phyloP scores from a whole-genome alignment of 2,329 filamentous ascomycete species.

The Aulographum hederae region DNA sequence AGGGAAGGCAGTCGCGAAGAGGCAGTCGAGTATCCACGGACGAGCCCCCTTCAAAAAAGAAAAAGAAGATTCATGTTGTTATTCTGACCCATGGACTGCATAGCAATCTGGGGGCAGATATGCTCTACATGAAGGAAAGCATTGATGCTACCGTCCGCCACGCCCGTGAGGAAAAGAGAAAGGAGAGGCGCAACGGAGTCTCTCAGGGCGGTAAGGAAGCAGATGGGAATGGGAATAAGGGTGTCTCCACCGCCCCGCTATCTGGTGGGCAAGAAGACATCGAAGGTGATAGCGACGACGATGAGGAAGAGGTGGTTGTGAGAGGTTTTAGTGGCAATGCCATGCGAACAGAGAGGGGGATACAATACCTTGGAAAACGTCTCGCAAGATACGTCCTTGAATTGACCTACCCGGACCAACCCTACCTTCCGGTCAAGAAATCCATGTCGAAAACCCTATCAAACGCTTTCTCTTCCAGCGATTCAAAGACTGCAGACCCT shows the following conservation, averaged over 20 bases:
- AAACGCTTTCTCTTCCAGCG: slow-evolving; percentile 24
- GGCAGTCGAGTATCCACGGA: slow-evolving; percentile 2
- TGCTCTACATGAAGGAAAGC: slow-evolving; percentile 94
- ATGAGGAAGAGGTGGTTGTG: slow-evolving; percentile 74
- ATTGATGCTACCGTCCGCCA: slow-evolving; percentile 71
- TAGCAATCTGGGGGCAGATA: slow-evolving; percentile 87
- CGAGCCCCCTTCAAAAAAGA: slow-evolving; percentile 25
- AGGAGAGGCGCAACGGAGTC: slow-evolving; percentile 19
- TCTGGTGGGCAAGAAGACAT: slow-evolving; percentile 32
- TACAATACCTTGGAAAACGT: slow-evolving; percentile 91
- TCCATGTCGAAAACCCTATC: slow-evolving; percentile 29
- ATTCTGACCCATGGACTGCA: slow-evolving; percentile 87
- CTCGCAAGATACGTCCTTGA: slow-evolving; percentile 79
- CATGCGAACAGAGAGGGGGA: slow-evolving; percentile 79
- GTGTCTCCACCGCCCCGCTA: slow-evolving; percentile 24
- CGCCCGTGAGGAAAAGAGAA: slow-evolving; percentile 50
- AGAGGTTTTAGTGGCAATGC: slow-evolving; percentile 81
- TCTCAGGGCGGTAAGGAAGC: neutral
- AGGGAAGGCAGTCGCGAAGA: slow-evolving; percentile 3
- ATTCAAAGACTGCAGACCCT: slow-evolving; percentile 22
- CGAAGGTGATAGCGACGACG: slow-evolving; percentile 34
- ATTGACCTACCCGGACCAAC: slow-evolving; percentile 87
- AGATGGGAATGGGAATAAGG: slow-evolving; percentile 4
- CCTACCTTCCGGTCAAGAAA: slow-evolving; percentile 53
- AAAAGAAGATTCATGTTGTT: slow-evolving; percentile 75